These are phyloP conservation scores for Eragrostis curvula DNA, from an alignment of 176 grass and related monocot genomes.

Conservation along the genomic window DNA sequence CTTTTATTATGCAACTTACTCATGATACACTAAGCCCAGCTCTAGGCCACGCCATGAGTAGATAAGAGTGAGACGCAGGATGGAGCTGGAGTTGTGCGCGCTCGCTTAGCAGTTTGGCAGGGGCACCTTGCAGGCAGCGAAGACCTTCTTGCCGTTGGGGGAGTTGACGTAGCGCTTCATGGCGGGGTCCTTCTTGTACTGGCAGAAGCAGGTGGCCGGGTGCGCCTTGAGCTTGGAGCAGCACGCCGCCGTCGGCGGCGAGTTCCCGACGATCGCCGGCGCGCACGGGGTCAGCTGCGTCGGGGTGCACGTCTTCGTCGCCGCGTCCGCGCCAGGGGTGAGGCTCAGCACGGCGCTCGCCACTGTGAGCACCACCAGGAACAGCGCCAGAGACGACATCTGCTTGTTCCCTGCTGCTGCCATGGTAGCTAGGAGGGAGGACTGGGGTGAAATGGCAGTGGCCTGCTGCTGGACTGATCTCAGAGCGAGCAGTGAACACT, in stretches of 20 bases:
- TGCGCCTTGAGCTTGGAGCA: slow-evolving; percentile 80
- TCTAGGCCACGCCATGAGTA: no score
- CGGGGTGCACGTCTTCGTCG: slow-evolving; percentile 62
- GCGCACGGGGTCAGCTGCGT: slow-evolving; percentile 76
- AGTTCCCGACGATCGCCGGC: slow-evolving; percentile 62
- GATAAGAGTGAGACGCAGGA: no score
- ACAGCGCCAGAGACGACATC: not conserved
- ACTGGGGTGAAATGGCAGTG: not conserved
- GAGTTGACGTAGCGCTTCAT: slow-evolving; percentile 87
- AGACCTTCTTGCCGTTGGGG: slow-evolving; percentile 86
- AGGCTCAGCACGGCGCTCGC: slow-evolving; percentile 17
- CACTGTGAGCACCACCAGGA: slow-evolving; percentile 26
- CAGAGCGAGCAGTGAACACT: not conserved
- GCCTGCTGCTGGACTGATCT: not conserved
- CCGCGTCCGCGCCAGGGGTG: not conserved
- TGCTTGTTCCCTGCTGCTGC: slow-evolving; percentile 35
- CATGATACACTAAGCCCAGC: no score
- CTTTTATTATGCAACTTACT: no score
- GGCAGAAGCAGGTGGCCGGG: slow-evolving; percentile 78
- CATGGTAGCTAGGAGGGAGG: not conserved
- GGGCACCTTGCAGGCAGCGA: slow-evolving; percentile 52
- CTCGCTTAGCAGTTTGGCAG: slow-evolving; percentile 47
- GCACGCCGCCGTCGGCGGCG: slow-evolving; percentile 59
- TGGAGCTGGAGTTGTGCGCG: no score
- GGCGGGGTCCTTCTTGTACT: slow-evolving; percentile 77